A percentile compares a stretch with the other conserved stretches of the same genome.
These are phyloP conservation scores for Botryotinia narcissicola DNA, from an alignment of 2,329 filamentous ascomycete species.

Conservation along the genomic window DNA sequence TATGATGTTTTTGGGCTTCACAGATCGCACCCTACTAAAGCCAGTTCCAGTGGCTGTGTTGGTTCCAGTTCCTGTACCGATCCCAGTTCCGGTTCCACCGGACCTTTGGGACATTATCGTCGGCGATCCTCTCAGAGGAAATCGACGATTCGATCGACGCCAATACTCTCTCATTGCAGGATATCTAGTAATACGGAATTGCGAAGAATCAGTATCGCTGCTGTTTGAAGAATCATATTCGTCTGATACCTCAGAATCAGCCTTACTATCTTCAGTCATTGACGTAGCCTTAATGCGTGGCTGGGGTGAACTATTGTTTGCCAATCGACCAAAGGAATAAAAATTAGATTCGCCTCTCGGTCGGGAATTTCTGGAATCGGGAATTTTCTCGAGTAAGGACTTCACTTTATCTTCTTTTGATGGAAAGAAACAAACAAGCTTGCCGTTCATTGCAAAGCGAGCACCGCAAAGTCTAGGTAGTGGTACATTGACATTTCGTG, in stretches of 20 bases:
- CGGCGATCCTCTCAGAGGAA: constrained; percentile 34
- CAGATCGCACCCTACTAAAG: constrained; percentile 31
- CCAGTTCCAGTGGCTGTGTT: constrained; percentile 51
- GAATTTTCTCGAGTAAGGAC: constrained; percentile 47
- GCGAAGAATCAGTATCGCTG: constrained; percentile 39
- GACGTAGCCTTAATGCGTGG: constrained; percentile 42
- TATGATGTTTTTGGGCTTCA: constrained; percentile 63
- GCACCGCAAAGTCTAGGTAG: constrained; percentile 59
- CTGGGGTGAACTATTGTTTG: constrained; percentile 48
- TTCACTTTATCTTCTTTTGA: constrained; percentile 58
- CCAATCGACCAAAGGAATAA: constrained; percentile 61
- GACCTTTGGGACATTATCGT: constrained; percentile 39
- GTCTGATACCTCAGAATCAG: constrained; percentile 41
- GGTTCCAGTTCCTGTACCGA: constrained; percentile 51
- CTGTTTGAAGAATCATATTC: constrained; percentile 36
- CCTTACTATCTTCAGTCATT: constrained; percentile 39
- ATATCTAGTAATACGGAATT: constrained; percentile 35
- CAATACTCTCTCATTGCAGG: constrained; percentile 34
- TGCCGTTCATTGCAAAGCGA: constrained; percentile 60
- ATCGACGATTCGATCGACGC: constrained; percentile 30
- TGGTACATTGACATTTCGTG: constrained; percentile 52
- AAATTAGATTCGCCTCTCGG: constrained; percentile 54
- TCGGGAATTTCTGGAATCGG: constrained; percentile 48
- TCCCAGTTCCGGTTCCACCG: constrained; percentile 25
- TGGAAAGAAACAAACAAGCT: constrained; percentile 66